Percentiles rank a stretch among this genome's conserved stretches.
phyloP scores from a whole-genome alignment of 106 monocot genomes.

The Ottelia alismoides region DNA sequence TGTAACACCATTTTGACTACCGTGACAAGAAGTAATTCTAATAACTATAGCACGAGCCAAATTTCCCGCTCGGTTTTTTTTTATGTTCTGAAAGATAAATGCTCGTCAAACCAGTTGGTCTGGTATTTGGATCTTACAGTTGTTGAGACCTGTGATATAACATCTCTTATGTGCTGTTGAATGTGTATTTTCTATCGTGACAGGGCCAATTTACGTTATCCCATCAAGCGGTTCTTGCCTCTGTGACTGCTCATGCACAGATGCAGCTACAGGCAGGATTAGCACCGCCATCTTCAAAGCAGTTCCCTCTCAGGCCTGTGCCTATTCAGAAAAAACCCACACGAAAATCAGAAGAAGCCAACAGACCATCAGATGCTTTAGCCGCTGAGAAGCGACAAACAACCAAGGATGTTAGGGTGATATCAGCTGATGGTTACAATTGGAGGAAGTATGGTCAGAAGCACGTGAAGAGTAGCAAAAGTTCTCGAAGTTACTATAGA shows the following conservation, averaged over 20 bases:
- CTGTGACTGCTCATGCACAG: conserved; percentile 68
- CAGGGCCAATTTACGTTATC: conserved; percentile 63
- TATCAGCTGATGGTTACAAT: conserved; percentile 46
- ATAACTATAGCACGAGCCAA: no score
- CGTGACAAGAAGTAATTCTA: no score
- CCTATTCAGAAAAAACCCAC: conserved; percentile 10
- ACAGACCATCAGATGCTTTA: conserved; percentile 1
- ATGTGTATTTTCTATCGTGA: not conserved
- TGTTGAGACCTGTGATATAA: not conserved
- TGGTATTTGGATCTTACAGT: not conserved
- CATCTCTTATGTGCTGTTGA: not conserved
- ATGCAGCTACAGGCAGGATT: conserved; percentile 35
- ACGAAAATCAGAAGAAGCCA: conserved; percentile 6
- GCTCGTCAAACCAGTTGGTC: no score
- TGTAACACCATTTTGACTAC: no score
- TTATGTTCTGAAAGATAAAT: no score
- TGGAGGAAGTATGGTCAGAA: conserved; percentile 86
- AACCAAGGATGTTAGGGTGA: conserved; percentile 10
- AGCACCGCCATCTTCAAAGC: conserved; percentile 11
- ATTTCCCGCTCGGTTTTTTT: no score
- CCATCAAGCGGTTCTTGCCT: conserved; percentile 69
- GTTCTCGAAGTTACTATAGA: conserved; percentile 57
- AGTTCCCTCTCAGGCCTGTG: conserved; percentile 11
- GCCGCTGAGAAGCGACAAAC: conserved; percentile 13
- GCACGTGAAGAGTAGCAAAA: conserved; percentile 71